Base-by-base conservation (phyloP, 306 rosid species). In the Sphenostylis stenocarpa region DNA sequence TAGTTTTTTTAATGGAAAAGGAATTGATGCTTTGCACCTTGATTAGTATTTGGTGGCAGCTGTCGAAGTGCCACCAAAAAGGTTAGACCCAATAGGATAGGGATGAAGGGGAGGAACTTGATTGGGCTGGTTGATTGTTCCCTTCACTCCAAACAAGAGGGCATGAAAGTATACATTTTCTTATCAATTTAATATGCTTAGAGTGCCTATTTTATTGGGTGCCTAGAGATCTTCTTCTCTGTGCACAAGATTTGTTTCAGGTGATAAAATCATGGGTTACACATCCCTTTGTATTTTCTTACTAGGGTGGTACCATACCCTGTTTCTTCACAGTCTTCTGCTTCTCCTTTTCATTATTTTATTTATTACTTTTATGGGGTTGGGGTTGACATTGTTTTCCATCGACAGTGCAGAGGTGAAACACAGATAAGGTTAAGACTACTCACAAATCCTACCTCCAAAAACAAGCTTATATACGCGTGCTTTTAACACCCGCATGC, bases 111-210 rank as follows among this genome's bases (percentile, higher is more conserved):
- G 26, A 70, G 36, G 47, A 80, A 83, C 66, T 83, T 73, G 84
- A 83, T 88, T 86, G 81, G 86, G 79, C 86, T 85, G 76, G 83
- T 85, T 77, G 39, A 91, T 87, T 87, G 98, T 94, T 91, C 96
- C 98, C 98, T 91, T 87, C 95, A 80, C 86, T 84, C 88, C 96
- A 90, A 88, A 94, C 98, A 91, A 79, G 45, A 84, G 79, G 77
- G 87, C 87, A 83, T 87, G 89, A 88, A 69, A 82, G 78, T 70
- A 70, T 72, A 83, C 67, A 67, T 73, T 29, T 61, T 41, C n/a
- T 63, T 76, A 47, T 53, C 16, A 79, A 72, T 86, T 78, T 67
- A 83, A 86, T 78, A 84, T 28, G 61, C n/a, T 58, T 13, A 36
- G 21, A 48, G 51, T 43, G 44, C 41, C 48, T 76, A 58, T 71